Conservation (phyloP, 2,329 filamentous ascomycete genomes). For the Botrytis aclada region DNA sequence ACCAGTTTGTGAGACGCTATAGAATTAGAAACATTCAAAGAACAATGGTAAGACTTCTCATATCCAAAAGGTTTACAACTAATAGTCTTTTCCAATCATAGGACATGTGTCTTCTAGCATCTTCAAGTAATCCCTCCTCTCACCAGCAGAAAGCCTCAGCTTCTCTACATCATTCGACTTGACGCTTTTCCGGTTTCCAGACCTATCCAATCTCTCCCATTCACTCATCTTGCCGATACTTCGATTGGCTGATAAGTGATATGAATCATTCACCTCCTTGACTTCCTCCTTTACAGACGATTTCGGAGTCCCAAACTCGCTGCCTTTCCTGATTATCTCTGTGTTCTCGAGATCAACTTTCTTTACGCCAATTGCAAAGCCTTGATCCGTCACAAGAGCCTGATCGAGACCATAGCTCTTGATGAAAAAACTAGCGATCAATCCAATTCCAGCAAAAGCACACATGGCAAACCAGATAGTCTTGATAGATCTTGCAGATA, state of each 20-base stretch:
- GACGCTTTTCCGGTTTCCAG: neutral
- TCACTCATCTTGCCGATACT: neutral
- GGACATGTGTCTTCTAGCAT: neutral
- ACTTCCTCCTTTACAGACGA: neutral
- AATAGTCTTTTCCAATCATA: neutral
- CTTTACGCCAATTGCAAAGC: neutral
- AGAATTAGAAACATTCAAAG: neutral
- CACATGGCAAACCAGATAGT: conserved; percentile 54
- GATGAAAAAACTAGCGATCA: conserved; percentile 47
- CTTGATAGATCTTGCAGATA: conserved; percentile 51
- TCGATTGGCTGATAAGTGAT: neutral
- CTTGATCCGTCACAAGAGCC: conserved; percentile 46
- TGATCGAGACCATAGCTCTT: conserved; percentile 47
- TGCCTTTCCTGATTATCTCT: neutral
- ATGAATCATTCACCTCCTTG: neutral
- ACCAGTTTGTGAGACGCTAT: neutral
- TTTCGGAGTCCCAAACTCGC: neutral
- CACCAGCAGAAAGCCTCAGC: neutral
- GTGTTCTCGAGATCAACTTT: neutral
- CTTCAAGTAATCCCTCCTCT: neutral
- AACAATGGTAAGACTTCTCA: too few species aligned
- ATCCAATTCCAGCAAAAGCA: conserved; percentile 46
- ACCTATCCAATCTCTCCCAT: neutral
- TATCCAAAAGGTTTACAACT: neutral
- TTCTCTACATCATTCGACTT: neutral